Evolutionary conservation across 106 monocot genomes (phyloP).

Genomic region (Triglochin maritima): DNA sequence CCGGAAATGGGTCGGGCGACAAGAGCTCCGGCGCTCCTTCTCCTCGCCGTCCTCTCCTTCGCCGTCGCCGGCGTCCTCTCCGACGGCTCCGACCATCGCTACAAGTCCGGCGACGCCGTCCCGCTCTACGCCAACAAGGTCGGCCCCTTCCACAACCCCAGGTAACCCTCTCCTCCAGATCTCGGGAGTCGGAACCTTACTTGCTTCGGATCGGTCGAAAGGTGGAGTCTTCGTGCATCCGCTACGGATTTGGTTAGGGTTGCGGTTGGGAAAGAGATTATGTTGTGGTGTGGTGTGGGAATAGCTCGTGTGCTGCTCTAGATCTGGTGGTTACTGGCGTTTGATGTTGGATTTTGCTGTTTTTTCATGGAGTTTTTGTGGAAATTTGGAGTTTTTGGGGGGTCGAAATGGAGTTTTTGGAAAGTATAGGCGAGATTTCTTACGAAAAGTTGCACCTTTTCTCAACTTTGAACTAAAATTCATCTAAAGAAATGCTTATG

Average conservation of each 20-base stretch:
- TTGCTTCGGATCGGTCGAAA: too few species aligned
- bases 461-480: not conserved
- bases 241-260: too few species aligned
- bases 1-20: conserved; percentile 1
- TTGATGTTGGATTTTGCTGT: not conserved
- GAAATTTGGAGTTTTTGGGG: not conserved
- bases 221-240: too few species aligned
- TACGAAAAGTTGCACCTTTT: too few species aligned
- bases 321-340: too few species aligned
- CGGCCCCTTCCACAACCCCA: conserved; percentile 63
- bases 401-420: not conserved
- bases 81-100: conserved; percentile 47
- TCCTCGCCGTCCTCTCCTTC: conserved; percentile 9
- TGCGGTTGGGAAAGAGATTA: too few species aligned
- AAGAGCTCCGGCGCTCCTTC: conserved; percentile 3
- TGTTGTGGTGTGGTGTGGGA: too few species aligned
- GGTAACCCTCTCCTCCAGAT: conserved; percentile 13
- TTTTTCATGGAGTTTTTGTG: not conserved
- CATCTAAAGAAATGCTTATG: not conserved
- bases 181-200: not conserved
- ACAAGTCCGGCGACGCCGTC: conserved; percentile 32
- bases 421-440: not conserved
- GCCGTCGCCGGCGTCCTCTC: conserved; percentile 23
- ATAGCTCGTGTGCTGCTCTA: too few species aligned
- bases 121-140: conserved; percentile 64